Evolutionary conservation across 352 stramenopile genomes (phyloP), one percentile per base, ranked within the genome.

Genomic region (Globisporangium sylvaticum): DNA sequence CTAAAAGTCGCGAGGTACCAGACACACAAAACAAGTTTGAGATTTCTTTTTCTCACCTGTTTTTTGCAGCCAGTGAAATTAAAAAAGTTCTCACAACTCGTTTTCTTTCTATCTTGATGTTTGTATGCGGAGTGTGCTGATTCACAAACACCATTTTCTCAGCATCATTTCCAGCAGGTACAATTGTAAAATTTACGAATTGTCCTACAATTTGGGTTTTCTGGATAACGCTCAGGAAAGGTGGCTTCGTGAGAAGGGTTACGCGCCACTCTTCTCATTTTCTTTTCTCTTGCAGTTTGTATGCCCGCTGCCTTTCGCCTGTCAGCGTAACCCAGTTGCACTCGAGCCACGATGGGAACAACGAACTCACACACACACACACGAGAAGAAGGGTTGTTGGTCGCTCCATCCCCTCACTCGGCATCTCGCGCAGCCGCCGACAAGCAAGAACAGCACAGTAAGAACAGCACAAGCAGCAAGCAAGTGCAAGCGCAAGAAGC

Each of bases 321-420:
- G n/a, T n/a, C 7, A 50, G 58, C 34, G 37, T 63, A 63, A 54
- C 58, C 58, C 57, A 24, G 59, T 58, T 58, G 59, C 59, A 65
- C 44, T 32, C 27, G 9, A 32, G 44, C 32, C 15, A 44, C 58
- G 44, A 58, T 58, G 59, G 44, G 44, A 64, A 24, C 42, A 50
- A 50, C 42, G 5, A 18, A 50, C 42, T 50, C 42, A 24, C 14
- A 20, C 42, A 31, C 31, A 27, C 4, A 7, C 18, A 8, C 12
- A 7, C 15, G 29, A 7, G 29, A 46, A 31, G 44, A 34, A 61
- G 42, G 54, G 54, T 20, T 44, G 29, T 59, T 59, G 54, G 55
- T 27, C 54, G 42, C 54, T 60, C 58, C 58, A 56, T 56, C 58
- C 59, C 44, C 42, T 50, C 59, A 58, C 37, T 58, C 32, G 31